These are phyloP conservation scores for Thymus quinquecostatus DNA, from an alignment of 257 asterid species.

Conservation along the genomic window DNA sequence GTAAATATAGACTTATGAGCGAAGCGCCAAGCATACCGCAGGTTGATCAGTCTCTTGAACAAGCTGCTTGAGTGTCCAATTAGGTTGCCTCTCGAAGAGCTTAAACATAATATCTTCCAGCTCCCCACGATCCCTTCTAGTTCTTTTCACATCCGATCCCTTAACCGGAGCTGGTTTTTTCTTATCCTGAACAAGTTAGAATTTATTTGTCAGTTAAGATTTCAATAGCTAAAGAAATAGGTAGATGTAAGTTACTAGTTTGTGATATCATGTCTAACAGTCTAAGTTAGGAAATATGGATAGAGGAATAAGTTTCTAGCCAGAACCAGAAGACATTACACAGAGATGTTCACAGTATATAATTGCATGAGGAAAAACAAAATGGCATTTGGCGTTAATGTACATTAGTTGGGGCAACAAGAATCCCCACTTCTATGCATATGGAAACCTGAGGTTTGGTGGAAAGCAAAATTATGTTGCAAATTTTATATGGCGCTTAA, in stretches of 20 bases:
- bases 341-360: neutral
- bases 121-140: conserved; percentile 91
- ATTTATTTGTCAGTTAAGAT: conserved; percentile 9
- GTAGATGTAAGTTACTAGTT: conserved; percentile 1
- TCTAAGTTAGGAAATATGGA: neutral
- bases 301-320: neutral
- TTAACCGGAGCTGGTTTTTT: conserved; percentile 77
- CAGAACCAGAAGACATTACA: conserved; percentile 12
- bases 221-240: conserved; percentile 10
- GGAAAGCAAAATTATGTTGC: neutral
- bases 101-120: conserved; percentile 94
- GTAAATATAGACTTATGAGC: conserved; percentile 20
- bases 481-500: neutral
- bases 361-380: neutral
- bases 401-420: neutral
- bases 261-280: conserved; percentile 2
- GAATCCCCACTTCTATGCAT: neutral
- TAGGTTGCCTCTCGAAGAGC: conserved; percentile 88
- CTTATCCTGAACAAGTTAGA: conserved; percentile 65
- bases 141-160: conserved; percentile 80
- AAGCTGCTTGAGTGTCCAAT: conserved; percentile 91
- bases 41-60: conserved; percentile 97
- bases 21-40: conserved; percentile 61
- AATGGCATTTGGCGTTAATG: neutral
- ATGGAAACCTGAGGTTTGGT: neutral